Evolutionary conservation across 352 stramenopile genomes (phyloP).

Genomic region (Blastocystis sp.): DNA sequence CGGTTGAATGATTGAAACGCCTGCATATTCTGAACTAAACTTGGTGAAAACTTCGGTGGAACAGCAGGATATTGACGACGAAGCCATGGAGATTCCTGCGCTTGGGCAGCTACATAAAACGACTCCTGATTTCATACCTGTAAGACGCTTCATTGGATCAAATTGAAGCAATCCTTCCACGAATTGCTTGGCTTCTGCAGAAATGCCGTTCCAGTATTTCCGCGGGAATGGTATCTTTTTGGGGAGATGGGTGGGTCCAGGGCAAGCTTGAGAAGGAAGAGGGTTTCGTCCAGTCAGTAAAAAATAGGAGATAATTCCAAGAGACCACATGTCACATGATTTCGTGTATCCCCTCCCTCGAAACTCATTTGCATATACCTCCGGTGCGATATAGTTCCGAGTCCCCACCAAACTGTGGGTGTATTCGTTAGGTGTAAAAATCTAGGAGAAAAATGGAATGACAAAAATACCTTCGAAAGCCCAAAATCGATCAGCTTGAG

Average conservation of each 20-base stretch:
- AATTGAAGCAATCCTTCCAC: constrained; percentile 5
- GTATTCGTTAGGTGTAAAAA: not conserved
- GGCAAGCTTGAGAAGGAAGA: not conserved
- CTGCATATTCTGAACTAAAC: constrained; percentile 28
- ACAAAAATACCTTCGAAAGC: constrained; percentile 10
- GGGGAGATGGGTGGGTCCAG: not conserved
- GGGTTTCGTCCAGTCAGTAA: constrained; percentile 34
- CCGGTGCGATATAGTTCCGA: constrained; percentile 44
- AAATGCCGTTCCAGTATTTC: not conserved
- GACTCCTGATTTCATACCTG: not conserved
- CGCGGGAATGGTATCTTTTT: constrained; percentile 22
- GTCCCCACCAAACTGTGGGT: constrained; percentile 43
- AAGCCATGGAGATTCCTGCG: constrained; percentile 9
- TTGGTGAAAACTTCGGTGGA: not conserved
- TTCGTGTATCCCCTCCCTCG: constrained; percentile 23
- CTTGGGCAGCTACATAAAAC: not conserved
- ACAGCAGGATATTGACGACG: not conserved
- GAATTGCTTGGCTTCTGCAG: not conserved
- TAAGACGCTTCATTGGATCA: not conserved
- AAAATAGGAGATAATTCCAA: constrained; percentile 47
- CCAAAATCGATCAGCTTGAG: constrained; percentile 61
- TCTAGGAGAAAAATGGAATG: not conserved
- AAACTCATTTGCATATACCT: constrained; percentile 19
- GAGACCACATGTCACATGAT: constrained; percentile 43
- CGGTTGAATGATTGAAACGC: constrained; percentile 1